Percentiles rank a stretch among this genome's conserved stretches.
Evolutionary conservation across 2,329 filamentous ascomycete species (phyloP).

Genomic region (Verticillium klebahnii): DNA sequence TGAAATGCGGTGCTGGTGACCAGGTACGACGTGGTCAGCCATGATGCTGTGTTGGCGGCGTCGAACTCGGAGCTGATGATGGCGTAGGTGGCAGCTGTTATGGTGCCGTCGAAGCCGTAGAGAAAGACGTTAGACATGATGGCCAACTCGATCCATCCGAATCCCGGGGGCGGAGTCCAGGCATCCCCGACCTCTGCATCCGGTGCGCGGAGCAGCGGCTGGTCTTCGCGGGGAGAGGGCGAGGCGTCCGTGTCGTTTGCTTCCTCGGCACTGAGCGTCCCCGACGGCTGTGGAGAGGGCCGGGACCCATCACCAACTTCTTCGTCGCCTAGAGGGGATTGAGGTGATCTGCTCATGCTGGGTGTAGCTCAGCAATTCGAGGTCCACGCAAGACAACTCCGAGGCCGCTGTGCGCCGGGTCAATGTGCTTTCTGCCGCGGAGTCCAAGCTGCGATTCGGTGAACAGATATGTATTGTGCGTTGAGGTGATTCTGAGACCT

Average conservation of each 20-base stretch:
- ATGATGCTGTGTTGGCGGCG: slow-evolving; percentile 67
- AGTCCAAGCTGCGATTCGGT: too few species aligned
- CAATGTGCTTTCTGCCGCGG: too few species aligned
- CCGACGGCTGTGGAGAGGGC: too few species aligned
- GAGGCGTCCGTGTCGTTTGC: not conserved
- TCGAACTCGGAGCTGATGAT: slow-evolving; percentile 72
- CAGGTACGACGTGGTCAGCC: slow-evolving; percentile 70
- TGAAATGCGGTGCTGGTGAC: slow-evolving; percentile 69
- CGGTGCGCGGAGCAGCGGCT: slow-evolving; percentile 17
- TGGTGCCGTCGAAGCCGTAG: slow-evolving; percentile 65
- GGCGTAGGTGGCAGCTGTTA: slow-evolving; percentile 70
- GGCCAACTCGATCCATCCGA: slow-evolving; percentile 54
- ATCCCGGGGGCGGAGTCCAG: slow-evolving; percentile 48
- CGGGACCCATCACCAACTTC: too few species aligned
- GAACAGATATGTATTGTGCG: too few species aligned
- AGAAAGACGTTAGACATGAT: slow-evolving; percentile 64
- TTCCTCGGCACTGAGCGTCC: not conserved
- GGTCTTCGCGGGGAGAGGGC: slow-evolving; percentile 10
- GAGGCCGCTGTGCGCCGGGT: too few species aligned
- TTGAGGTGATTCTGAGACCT: too few species aligned
- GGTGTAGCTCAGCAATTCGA: too few species aligned
- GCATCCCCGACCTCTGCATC: slow-evolving; percentile 3
- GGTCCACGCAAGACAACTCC: too few species aligned
- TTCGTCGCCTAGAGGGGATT: too few species aligned
- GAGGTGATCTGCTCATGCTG: too few species aligned